These are phyloP conservation scores for Populus deltoides DNA, from an alignment of 345 rosid genomes.

Conservation along the genomic window DNA sequence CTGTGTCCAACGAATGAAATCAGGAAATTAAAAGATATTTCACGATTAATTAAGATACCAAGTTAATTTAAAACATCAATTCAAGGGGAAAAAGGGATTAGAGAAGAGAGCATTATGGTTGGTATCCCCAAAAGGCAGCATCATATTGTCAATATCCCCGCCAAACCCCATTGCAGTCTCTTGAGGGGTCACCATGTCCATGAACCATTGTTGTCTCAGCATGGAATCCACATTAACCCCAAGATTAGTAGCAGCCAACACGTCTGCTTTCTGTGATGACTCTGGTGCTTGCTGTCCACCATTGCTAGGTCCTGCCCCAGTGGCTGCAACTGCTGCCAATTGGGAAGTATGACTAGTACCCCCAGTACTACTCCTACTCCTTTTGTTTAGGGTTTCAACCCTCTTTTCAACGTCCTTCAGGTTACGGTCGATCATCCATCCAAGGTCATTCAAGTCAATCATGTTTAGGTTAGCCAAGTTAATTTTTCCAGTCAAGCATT, in stretches of 20 bases:
- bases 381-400: background rate
- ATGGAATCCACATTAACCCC: slow-evolving; percentile 4
- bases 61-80: too few species aligned
- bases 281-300: background rate
- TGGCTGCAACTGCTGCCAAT: background rate
- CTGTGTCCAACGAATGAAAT: background rate
- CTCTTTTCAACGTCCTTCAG: slow-evolving; percentile 20
- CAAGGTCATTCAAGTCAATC: slow-evolving; percentile 39
- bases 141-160: slow-evolving; percentile 11
- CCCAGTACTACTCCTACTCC: background rate
- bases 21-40: background rate
- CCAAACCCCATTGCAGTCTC: slow-evolving; percentile 1
- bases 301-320: background rate
- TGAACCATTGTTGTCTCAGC: slow-evolving; percentile 19
- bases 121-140: slow-evolving; percentile 11
- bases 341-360: background rate
- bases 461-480: slow-evolving; percentile 15
- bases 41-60: background rate
- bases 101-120: background rate
- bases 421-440: slow-evolving; percentile 32
- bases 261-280: too few species aligned
- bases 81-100: background rate
- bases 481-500: slow-evolving; percentile 14
- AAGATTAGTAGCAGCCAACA: background rate
- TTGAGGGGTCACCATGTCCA: slow-evolving; percentile 15